Evolutionary conservation across 2,329 filamentous ascomycete genomes (phyloP), one percentile per base, ranked within the genome.

Genomic region (Colletotrichum paranaense): DNA sequence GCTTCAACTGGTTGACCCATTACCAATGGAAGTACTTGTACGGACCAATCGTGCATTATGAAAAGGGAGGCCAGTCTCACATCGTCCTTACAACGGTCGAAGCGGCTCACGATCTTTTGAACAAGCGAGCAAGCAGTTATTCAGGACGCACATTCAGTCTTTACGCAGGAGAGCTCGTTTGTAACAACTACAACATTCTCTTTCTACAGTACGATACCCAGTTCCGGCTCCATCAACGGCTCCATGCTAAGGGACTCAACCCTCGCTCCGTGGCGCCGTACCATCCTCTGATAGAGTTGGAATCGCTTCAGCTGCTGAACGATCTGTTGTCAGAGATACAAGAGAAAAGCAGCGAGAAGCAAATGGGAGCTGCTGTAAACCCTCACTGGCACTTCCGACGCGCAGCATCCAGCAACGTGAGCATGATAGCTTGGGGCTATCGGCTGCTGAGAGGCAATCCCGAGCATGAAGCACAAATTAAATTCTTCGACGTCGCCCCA

Each of bases 41-140:
- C 22, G 69, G 69, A 2, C 69, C 69, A 16, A 7, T 68, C 5
- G 30, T 58, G 26, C 35, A 72, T 30, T 30, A 53, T 22, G 28
- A 63, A 1, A 52, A 57, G 19, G 14, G 46, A 9, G 57, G 69
- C 4, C 60, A 32, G 1, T 35, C 64, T 5, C 28, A 7, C 6
- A 19, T 72, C 8, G 12, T 72, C n/a, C 46, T 69, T 30, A 72
- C 66, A 2, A 72, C 69, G 1, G 59, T 64, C 8, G 66, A 69
- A 6, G 58, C 66, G 12, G 67, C 69, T 19, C 69, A 72, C 32
- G 59, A 72, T n/a, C 65, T 69, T 3, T 16, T 72, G 9, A 69
- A 64, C 53, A 72, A 72, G 9, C 7, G 59, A 14, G 66, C 69
- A 12, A 26, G 58, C 38, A 69, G 59, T 2, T 69, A 69, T 28